Base-by-base conservation (phyloP, 192 early-diverging fungal genomes). In the Coemansia sp. region DNA sequence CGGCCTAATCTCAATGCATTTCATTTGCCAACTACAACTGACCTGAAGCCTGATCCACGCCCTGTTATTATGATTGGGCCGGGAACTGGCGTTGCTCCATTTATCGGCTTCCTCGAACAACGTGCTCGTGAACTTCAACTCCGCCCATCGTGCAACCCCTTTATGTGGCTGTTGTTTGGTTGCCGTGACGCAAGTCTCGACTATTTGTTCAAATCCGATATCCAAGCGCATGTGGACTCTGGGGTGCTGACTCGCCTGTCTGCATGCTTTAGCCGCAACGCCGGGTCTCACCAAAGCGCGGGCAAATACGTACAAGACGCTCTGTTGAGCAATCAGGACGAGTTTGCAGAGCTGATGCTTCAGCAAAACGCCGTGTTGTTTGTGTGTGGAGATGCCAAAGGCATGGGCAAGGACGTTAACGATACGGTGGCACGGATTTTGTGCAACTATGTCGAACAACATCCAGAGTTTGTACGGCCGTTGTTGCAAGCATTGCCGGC, bases 11-110 rank as follows among this genome's bases (percentile, higher is more conserved):
- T 74, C 47, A 84, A 83, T 48, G 82, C 66, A 5, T 98, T 96
- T 83, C 75, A 70, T 5, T 79, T 95, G 60, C 91, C 91, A 22
- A 17, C 59, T 7, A 23, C 12, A 24, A 43, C 23, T 6, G 57
- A 35, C 7, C 17, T 61, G 8, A 79, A 86, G 37, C 25, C 69
- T 14, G 76, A 81, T 14, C 60, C 63, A 12, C 83, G 73, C 14
- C 91, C 93, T 0, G 73, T 97, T 6, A 78, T 97, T 19, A 86
- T 98, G 88, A 86, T 97, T 27, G 92, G 90, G 2, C 92, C 95
- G 2, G 97, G 95, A 38, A 97, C 97, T 1, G 97, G 97, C 17
- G 86, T 99, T n/a, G 90, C 95, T 7, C 95, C 97, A 0, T 95
- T 97, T 49, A 80, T 94, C 25, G 89, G 92, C 1, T 97, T 97